These are phyloP conservation scores for Colletotrichum graminicola DNA, from an alignment of 2,329 filamentous ascomycete species.

Conservation along the genomic window DNA sequence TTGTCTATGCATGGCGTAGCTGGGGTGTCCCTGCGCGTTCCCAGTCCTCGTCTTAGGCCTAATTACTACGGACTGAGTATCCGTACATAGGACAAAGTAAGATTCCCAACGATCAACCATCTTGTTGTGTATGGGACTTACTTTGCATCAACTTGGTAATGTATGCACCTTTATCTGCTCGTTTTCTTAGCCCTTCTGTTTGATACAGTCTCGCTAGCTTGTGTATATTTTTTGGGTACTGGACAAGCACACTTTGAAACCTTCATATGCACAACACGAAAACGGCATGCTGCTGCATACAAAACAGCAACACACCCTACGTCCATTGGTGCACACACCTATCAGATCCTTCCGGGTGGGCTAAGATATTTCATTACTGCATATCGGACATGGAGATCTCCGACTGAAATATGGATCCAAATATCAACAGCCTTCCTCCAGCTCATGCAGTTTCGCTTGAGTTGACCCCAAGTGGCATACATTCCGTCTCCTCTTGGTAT, in stretches of 20 bases:
- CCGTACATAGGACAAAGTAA: background rate
- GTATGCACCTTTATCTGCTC: background rate
- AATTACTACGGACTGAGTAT: too few species aligned
- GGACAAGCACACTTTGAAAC: background rate
- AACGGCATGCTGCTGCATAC: background rate
- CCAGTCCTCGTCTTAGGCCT: background rate
- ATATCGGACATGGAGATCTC: slow-evolving; percentile 2
- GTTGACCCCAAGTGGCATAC: slow-evolving; percentile 34
- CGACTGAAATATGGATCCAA: background rate
- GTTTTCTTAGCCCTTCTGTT: background rate
- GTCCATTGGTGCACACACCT: background rate
- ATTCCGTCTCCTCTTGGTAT: background rate
- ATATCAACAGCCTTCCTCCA: background rate
- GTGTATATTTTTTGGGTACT: background rate
- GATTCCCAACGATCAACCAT: background rate
- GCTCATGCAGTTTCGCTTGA: slow-evolving; percentile 31
- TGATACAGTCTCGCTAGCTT: background rate
- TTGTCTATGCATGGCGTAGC: slow-evolving; percentile 42
- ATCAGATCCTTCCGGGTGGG: background rate
- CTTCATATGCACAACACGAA: background rate
- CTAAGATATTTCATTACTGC: background rate
- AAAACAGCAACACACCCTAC: background rate
- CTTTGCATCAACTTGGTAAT: background rate
- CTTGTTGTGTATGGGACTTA: background rate
- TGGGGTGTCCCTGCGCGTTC: slow-evolving; percentile 11